Percentiles rank a stretch among this genome's conserved stretches.
Conservation (phyloP, 192 early-diverging fungal species). For the Pilobolus umbonatus region DNA sequence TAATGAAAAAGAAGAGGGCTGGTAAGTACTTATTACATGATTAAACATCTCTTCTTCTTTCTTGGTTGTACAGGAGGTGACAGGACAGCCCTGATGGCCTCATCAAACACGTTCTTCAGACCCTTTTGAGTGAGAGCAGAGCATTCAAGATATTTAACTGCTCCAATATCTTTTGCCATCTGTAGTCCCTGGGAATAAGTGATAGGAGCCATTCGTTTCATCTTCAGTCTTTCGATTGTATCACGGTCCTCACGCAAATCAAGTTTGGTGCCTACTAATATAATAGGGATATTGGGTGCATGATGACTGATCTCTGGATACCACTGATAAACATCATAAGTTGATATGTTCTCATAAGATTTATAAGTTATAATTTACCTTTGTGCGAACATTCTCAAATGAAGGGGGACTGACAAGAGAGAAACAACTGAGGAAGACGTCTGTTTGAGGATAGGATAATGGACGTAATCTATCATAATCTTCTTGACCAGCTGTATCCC, state of each 20-base stretch:
- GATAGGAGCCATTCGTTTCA: constrained; percentile 84
- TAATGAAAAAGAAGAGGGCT: neutral
- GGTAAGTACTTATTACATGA: constrained; percentile 44
- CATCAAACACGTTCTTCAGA: constrained; percentile 90
- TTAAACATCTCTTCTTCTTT: constrained; percentile 57
- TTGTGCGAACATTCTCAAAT: constrained; percentile 28
- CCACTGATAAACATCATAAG: constrained; percentile 64
- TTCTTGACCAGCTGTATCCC: constrained; percentile 99
- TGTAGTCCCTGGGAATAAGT: constrained; percentile 83
- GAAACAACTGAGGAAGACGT: constrained; percentile 72
- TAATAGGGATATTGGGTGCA: constrained; percentile 87
- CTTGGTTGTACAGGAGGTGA: constrained; percentile 47
- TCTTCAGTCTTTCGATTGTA: constrained; percentile 83
- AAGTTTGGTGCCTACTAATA: constrained; percentile 96
- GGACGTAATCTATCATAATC: constrained; percentile 98
- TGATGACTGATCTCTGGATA: constrained; percentile 94
- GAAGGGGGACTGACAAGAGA: constrained; percentile 29
- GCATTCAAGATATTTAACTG: constrained; percentile 94
- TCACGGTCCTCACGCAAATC: constrained; percentile 94
- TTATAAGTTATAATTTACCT: constrained; percentile 13
- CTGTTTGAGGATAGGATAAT: constrained; percentile 97
- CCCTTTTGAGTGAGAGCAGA: constrained; percentile 98
- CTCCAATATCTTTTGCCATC: constrained; percentile 86
- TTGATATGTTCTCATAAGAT: neutral
- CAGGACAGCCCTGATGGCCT: constrained; percentile 86